Conservation (phyloP, 208 protist species). For the Leishmania amazonensis region DNA sequence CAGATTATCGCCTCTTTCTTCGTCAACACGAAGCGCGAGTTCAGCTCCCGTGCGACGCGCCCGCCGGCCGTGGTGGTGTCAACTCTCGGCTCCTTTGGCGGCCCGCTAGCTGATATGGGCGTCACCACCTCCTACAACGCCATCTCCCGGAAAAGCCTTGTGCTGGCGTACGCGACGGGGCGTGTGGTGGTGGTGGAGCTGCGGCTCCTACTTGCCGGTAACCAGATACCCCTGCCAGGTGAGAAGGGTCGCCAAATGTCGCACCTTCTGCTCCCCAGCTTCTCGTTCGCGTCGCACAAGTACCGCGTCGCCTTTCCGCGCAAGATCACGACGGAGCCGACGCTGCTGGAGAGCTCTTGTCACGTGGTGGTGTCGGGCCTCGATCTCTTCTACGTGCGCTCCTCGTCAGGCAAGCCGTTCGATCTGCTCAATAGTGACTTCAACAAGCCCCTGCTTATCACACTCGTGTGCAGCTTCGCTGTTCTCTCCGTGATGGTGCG, state of each 20-base stretch:
- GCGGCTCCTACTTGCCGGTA: slow-evolving; percentile 59
- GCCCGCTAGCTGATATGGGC: slow-evolving; percentile 59
- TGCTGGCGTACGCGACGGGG: slow-evolving; percentile 80
- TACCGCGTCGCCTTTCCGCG: slow-evolving; percentile 62
- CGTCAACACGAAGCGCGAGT: slow-evolving; percentile 46
- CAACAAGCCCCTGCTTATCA: slow-evolving; percentile 84
- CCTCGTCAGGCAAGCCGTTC: slow-evolving; percentile 88
- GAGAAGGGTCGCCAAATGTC: slow-evolving; percentile 50
- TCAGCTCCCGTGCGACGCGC: slow-evolving; percentile 79
- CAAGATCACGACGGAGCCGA: slow-evolving; percentile 69
- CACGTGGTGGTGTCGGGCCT: slow-evolving; percentile 84
- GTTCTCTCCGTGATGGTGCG: slow-evolving; percentile 60
- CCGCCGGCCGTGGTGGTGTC: slow-evolving; percentile 69
- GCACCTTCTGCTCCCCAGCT: slow-evolving; percentile 73
- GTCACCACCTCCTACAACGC: slow-evolving; percentile 81
- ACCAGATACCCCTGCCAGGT: slow-evolving; percentile 58
- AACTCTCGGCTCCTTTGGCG: slow-evolving; percentile 71
- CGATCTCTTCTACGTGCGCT: slow-evolving; percentile 91
- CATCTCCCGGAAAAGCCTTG: slow-evolving; percentile 82
- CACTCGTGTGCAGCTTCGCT: slow-evolving; percentile 62
- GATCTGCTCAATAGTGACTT: slow-evolving; percentile 93
- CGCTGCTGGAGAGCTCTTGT: slow-evolving; percentile 84
- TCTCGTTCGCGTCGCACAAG: slow-evolving; percentile 64
- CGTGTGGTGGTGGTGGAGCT: slow-evolving; percentile 78
- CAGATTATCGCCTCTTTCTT: slow-evolving; percentile 84